These are phyloP conservation scores for Malbranchea zuffiana DNA, from an alignment of 2,329 filamentous ascomycete species.

Conservation along the genomic window DNA sequence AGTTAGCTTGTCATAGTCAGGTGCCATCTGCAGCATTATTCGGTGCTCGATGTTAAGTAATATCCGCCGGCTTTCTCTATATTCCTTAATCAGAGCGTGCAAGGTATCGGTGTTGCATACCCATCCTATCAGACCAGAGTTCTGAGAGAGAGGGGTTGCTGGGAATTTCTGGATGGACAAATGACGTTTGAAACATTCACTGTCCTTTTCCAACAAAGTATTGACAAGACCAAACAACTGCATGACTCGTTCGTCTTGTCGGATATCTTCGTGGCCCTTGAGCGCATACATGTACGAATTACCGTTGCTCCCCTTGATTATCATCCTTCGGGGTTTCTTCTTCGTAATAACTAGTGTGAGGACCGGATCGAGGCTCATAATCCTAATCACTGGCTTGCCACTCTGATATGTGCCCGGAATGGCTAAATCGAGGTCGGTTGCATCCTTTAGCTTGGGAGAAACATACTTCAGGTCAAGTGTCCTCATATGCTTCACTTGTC, in stretches of 20 bases:
- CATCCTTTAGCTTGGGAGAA: conserved; percentile 80
- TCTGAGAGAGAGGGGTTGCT: conserved; percentile 93
- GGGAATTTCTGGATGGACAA: conserved; percentile 93
- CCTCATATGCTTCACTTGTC: conserved; percentile 86
- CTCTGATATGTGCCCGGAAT: conserved; percentile 93
- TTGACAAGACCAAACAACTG: conserved; percentile 97
- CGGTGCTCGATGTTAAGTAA: conserved; percentile 97
- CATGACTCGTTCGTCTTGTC: conserved; percentile 98
- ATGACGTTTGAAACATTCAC: conserved; percentile 93
- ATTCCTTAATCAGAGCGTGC: conserved; percentile 92
- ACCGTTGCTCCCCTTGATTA: conserved; percentile 79
- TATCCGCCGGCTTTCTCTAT: conserved; percentile 93
- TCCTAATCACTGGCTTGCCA: conserved; percentile 66
- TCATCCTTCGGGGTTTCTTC: conserved; percentile 84
- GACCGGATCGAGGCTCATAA: conserved; percentile 79
- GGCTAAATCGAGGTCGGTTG: conserved; percentile 76
- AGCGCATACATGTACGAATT: conserved; percentile 76
- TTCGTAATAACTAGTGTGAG: conserved; percentile 93
- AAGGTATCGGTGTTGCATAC: conserved; percentile 96
- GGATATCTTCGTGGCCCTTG: conserved; percentile 99
- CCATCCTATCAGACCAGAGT: conserved; percentile 90
- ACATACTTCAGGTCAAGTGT: conserved; percentile 92
- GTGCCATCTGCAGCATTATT: conserved; percentile 99
- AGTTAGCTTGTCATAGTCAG: conserved; percentile 95
- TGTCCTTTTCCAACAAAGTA: conserved; percentile 83